Conservation (phyloP, 2,329 filamentous ascomycete species). For the Leptographium radiaticola region DNA sequence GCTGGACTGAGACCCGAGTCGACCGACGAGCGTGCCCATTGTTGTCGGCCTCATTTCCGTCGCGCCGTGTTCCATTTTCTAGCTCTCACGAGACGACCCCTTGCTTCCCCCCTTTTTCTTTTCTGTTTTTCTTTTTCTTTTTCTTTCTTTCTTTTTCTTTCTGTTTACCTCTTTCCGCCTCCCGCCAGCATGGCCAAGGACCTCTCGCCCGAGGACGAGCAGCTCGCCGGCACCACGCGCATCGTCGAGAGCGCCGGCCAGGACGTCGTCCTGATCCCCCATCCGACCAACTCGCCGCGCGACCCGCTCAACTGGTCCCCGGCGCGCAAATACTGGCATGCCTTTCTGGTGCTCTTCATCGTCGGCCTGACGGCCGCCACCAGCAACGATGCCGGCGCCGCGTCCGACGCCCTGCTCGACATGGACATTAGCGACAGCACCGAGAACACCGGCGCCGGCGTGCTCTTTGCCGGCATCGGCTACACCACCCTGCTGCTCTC, state of each 20-base stretch:
- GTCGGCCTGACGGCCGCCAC: constrained; percentile 9
- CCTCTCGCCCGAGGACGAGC: neutral
- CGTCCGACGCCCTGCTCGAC: neutral
- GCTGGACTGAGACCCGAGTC: no score
- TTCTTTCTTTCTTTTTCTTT: no score
- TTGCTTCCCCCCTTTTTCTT: no score
- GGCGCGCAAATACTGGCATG: constrained; percentile 18
- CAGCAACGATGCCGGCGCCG: constrained; percentile 2
- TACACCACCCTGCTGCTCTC: constrained; percentile 22
- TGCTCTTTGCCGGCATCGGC: constrained; percentile 21
- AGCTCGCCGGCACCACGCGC: constrained; percentile 1
- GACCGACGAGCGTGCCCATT: no score
- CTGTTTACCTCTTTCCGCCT: no score
- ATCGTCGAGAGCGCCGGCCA: neutral
- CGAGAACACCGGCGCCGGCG: constrained; percentile 17
- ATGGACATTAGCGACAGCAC: constrained; percentile 13
- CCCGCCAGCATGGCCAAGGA: no score
- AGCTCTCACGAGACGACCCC: no score
- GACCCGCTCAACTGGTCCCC: constrained; percentile 17
- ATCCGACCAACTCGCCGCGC: neutral
- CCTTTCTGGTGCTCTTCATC: constrained; percentile 21
- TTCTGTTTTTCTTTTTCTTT: no score
- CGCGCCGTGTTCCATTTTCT: no score
- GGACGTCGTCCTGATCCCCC: neutral
- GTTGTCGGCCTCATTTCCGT: no score